These are phyloP conservation scores for Solanum bulbocastanum DNA, from an alignment of 257 asterid species.

Conservation along the genomic window DNA sequence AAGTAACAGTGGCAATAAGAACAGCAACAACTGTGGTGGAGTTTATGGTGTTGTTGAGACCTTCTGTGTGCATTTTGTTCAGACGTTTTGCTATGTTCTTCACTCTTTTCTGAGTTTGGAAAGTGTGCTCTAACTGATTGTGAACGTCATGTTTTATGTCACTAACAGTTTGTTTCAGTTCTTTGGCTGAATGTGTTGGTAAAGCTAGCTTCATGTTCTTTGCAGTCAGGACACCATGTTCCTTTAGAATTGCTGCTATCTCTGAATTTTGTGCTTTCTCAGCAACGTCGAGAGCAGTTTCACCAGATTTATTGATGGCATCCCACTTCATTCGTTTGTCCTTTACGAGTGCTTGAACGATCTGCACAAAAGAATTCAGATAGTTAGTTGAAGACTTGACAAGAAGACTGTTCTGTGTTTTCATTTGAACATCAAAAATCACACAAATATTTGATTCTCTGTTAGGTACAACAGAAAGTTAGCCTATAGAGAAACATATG, in stretches of 20 bases:
- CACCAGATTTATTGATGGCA: slow-evolving; percentile 57
- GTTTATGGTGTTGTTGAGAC: slow-evolving; percentile 68
- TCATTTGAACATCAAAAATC: not conserved
- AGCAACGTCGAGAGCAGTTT: slow-evolving; percentile 64
- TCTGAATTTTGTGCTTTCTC: slow-evolving; percentile 39
- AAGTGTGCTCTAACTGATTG: slow-evolving; percentile 58
- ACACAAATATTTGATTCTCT: not conserved
- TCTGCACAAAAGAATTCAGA: slow-evolving; percentile 21
- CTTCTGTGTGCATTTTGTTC: slow-evolving; percentile 67
- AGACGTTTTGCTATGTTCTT: slow-evolving; percentile 53
- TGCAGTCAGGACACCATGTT: slow-evolving; percentile 40
- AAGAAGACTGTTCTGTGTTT: not conserved
- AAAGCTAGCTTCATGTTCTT: slow-evolving; percentile 25
- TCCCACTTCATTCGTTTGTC: slow-evolving; percentile 34
- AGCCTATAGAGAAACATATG: not conserved
- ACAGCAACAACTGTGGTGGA: slow-evolving; percentile 74
- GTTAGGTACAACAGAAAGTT: not conserved
- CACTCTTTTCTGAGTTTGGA: slow-evolving; percentile 42
- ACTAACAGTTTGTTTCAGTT: slow-evolving; percentile 61
- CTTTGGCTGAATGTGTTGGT: slow-evolving; percentile 26
- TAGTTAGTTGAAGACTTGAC: not conserved
- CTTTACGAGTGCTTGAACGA: slow-evolving; percentile 38
- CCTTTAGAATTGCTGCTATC: slow-evolving; percentile 31
- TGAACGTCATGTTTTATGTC: slow-evolving; percentile 73
- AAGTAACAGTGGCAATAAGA: slow-evolving; percentile 72